phyloP scores from a whole-genome alignment of 108 stramenopile species.

The Asterionellopsis glacialis region DNA sequence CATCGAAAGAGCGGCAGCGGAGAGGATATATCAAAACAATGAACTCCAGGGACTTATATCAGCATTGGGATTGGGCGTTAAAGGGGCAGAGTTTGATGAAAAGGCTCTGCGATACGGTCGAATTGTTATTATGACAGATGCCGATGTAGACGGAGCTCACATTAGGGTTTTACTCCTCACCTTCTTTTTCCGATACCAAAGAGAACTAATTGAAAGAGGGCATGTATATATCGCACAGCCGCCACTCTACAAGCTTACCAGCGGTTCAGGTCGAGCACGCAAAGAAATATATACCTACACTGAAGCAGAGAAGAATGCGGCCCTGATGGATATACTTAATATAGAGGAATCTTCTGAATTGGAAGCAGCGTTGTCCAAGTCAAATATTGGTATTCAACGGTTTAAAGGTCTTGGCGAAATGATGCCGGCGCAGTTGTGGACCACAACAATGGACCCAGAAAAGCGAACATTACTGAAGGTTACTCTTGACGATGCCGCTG shows the following conservation, averaged over 20 bases:
- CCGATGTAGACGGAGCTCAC: constrained; percentile 96
- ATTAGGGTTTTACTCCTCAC: constrained; percentile 93
- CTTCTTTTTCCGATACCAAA: constrained; percentile 92
- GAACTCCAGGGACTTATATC: constrained; percentile 91
- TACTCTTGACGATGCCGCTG: constrained; percentile 79
- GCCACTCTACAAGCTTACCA: constrained; percentile 88
- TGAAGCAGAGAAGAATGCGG: constrained; percentile 54
- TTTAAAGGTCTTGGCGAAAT: constrained; percentile 95
- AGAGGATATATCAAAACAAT: constrained; percentile 88
- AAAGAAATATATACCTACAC: constrained; percentile 63
- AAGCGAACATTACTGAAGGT: constrained; percentile 76
- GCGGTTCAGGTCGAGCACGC: constrained; percentile 51
- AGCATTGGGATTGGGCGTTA: constrained; percentile 88
- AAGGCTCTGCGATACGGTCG: constrained; percentile 66
- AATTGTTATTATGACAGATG: constrained; percentile 96
- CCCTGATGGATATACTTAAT: constrained; percentile 37
- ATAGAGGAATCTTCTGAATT: constrained; percentile 18
- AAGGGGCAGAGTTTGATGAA: constrained; percentile 80
- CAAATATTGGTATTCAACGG: constrained; percentile 66
- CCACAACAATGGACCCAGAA: constrained; percentile 93
- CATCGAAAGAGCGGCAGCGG: constrained; percentile 90
- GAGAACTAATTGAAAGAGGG: constrained; percentile 85
- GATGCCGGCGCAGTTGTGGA: constrained; percentile 96
- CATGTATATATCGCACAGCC: constrained; percentile 94
- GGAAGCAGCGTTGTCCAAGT: constrained; percentile 28